These are phyloP conservation scores for Cryoendolithus antarcticus DNA, from an alignment of 2,329 filamentous ascomycete species.

Conservation along the genomic window DNA sequence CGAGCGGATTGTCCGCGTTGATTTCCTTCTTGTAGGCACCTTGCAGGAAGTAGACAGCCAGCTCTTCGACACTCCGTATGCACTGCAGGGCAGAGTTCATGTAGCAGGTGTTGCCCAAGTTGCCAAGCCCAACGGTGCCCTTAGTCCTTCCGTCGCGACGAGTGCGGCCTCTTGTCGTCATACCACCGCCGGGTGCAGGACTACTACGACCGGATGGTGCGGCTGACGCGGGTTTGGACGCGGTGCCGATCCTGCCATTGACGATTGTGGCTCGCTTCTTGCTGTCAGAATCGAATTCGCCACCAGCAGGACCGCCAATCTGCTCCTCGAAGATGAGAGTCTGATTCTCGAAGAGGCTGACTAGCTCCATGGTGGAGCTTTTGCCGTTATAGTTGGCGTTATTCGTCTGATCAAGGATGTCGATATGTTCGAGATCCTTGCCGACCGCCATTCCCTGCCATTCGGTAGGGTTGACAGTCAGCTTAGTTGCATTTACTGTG, in stretches of 20 bases:
- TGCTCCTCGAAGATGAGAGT: constrained; percentile 77
- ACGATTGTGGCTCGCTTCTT: constrained; percentile 17
- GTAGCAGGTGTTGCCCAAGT: constrained; percentile 95
- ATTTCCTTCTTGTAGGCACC: constrained; percentile 65
- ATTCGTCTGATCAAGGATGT: constrained; percentile 55
- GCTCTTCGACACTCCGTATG: constrained; percentile 80
- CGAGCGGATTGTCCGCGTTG: constrained; percentile 74
- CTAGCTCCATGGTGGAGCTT: constrained; percentile 49
- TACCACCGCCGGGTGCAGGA: constrained; percentile 45
- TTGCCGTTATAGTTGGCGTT: constrained; percentile 66
- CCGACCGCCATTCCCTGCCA: constrained; percentile 52
- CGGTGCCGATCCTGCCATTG: constrained; percentile 6
- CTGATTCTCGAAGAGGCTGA: constrained; percentile 59
- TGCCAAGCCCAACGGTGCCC: constrained; percentile 73
- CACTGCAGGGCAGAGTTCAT: constrained; percentile 98
- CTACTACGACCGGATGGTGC: constrained; percentile 51
- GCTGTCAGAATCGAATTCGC: constrained; percentile 44
- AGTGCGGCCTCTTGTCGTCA: constrained; percentile 58
- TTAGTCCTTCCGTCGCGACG: constrained; percentile 56
- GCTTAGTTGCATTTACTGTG: constrained; percentile 31
- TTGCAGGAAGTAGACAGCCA: constrained; percentile 79
- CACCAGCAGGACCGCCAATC: constrained; percentile 40
- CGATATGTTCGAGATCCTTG: constrained; percentile 53
- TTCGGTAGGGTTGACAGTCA: constrained; percentile 49
- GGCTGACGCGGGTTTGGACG: constrained; percentile 25